Evolutionary conservation across 2,329 filamentous ascomycete species (phyloP), one percentile per base, ranked within the genome.

Genomic region (Aspergillus sp.): DNA sequence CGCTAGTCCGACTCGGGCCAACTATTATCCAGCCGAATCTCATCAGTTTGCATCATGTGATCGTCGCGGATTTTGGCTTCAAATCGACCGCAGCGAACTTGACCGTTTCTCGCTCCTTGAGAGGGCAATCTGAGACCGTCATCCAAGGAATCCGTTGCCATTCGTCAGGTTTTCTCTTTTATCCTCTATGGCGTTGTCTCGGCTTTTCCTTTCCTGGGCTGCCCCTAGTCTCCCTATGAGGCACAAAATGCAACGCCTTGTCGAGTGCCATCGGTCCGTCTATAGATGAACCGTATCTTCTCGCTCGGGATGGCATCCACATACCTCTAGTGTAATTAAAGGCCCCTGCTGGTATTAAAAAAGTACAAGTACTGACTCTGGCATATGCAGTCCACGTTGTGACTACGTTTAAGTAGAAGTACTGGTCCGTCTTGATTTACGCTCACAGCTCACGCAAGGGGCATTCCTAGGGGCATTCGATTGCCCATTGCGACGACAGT

Each of bases 371-470:
- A 19, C 36, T 39, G 46, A 48, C 47, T 34, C 27, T 46, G 35
- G 51, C 51, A 56, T 52, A 52, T 54, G 52, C 48, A 53, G 44
- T 36, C 44, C 42, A 52, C 36, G 52, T 48, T 52, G 49, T 47
- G 48, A 46, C 52, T 52, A 45, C 52, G 48, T 41, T 41, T 46
- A 58, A 57, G 46, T 47, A 61, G 49, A 52, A 53, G 19, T 19
- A 19, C 19, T 19, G 19, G 2, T 19, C 19, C 19, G 19, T 19
- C 19, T 19, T 19, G 19, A 19, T 19, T 9, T 32, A 32, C 30
- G 8, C 6, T 32, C 30, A 32, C 30, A 32, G 55, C 51, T 45
- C 33, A 61, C 46, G 60, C 60, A 62, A 62, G 60, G 60, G 60
- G 53, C 34, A 32, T 46, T 40, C 44, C 56, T 55, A 60, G 58